phyloP scores from a whole-genome alignment of 1,284 basidiomycete species.

The Schizophyllum amplum region DNA sequence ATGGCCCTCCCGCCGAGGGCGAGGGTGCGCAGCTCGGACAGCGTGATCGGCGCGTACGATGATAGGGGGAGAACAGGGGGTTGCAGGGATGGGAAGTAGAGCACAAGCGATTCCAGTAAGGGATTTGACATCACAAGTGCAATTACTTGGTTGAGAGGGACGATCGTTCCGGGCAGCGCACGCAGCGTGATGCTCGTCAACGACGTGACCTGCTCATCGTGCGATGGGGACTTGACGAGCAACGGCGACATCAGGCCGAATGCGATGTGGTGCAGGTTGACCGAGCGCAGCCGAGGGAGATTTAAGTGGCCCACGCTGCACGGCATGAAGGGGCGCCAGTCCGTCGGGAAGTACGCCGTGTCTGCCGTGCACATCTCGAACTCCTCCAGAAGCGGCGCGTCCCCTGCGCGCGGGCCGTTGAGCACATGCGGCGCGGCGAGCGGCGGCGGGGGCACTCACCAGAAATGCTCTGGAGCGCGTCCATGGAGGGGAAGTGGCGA shows the following conservation, averaged over 20 bases:
- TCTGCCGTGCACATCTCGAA: slow-evolving; percentile 71
- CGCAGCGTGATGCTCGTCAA: slow-evolving; percentile 52
- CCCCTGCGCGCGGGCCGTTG: slow-evolving; percentile 31
- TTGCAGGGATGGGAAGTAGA: slow-evolving; percentile 53
- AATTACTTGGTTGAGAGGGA: slow-evolving; percentile 58
- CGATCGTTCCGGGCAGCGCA: slow-evolving; percentile 50
- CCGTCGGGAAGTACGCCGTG: slow-evolving; percentile 46
- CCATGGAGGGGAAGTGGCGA: slow-evolving; percentile 60
- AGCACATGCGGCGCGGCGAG: slow-evolving; percentile 1
- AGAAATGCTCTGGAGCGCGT: slow-evolving; percentile 57
- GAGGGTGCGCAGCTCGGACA: slow-evolving; percentile 44
- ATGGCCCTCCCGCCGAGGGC: slow-evolving; percentile 58
- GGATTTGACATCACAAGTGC: slow-evolving; percentile 51
- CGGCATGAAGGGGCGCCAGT: slow-evolving; percentile 53
- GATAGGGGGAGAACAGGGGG: slow-evolving; percentile 53
- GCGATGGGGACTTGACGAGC: slow-evolving; percentile 32
- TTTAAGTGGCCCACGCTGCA: slow-evolving; percentile 50
- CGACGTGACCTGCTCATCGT: slow-evolving; percentile 11
- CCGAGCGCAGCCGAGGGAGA: slow-evolving; percentile 21
- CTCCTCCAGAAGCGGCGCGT: slow-evolving; percentile 62
- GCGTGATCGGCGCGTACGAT: slow-evolving; percentile 26
- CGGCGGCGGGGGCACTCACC: slow-evolving; percentile 33
- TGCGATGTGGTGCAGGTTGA: slow-evolving; percentile 50
- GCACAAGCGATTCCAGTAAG: slow-evolving; percentile 42
- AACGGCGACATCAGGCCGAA: slow-evolving; percentile 70